Evolutionary conservation across 345 rosid species (phyloP), one percentile per base, ranked within the genome.

Genomic region (Rhodamnia argentea): DNA sequence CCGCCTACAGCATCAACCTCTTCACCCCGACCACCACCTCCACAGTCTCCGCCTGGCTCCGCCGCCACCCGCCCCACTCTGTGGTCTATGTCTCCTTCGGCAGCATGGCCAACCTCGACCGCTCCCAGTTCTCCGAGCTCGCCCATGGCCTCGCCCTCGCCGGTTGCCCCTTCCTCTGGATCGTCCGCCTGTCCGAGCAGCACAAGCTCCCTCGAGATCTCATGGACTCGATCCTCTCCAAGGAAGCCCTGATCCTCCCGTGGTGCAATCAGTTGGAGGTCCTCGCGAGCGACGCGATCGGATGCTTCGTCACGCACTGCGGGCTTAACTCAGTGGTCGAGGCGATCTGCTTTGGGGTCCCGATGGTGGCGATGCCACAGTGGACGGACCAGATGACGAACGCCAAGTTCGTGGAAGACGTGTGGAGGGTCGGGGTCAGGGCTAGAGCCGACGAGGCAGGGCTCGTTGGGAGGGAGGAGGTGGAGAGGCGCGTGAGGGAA

Each of bases 331-430:
- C 93, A 6, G 74, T 78, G 2, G 7, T 88, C 12, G 92, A 92
- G 86, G 92, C 90, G 2, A 50, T 92, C 83, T 84, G 93, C 75
- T 84, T 91, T 59, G 93, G 92, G 32, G 92, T 91, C 32, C 93
- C 91, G 37, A 83, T 91, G 85, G 91, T 90, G 84, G 93, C 87
- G 6, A 76, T 91, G 88, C 93, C 93, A 0, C 91, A 88, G 12
- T 91, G 94, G 91, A 86, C 84, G 1, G 94, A 92, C 58, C 93
- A 91, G 47, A 51, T 56, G 53, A 90, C 90, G 13, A 91, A 90
- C 57, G 87, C 92, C 1, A 89, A 91, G 87, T 86, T 12, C 15
- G 55, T 91, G 6, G 89, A 85, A 85, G 91, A 91, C 84, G 85
- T 92, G 10, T 91, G 94, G 91, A 85, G 70, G 51, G 42, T 76